Base-by-base conservation (phyloP, 192 early-diverging fungal genomes). In the Linnemannia hyalina region DNA sequence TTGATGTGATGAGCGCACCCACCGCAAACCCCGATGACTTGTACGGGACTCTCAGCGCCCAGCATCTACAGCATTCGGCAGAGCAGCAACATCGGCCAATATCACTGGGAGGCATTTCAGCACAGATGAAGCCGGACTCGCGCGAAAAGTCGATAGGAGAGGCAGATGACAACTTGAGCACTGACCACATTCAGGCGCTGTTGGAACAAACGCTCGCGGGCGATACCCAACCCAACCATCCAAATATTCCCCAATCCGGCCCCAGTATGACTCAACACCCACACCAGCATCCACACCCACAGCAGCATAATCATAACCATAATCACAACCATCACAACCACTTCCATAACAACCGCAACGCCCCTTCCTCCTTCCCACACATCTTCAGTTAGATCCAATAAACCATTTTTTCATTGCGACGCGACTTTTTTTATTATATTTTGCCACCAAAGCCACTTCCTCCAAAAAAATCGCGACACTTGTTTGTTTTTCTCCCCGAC, bases 191-290 rank as follows among this genome's bases (percentile, higher is more conserved):
- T 44, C 81, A 77, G 44, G 76, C 63, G 29, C 38, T 82, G 15
- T 57, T 82, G 63, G 76, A 74, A 29, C 81, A 82, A 63, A 74
- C 81, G 23, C 41, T 77, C 29, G 80, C 74, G 4, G 71, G 65
- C 15, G 76, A 77, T 77, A 77, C 81, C 81, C 76, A 32, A 8
- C 54, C 68, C 36, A 57, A 68, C 40, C 60, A 35, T 69, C 29
- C 35, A 52, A 52, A 74, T 69, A 41, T 40, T 41, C 8, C 7
- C 40, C 74, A 75, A 7, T 46, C 40, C 38, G 44, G 46, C 41
- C 23, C 26, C 23, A 46, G 26, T 16, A 46, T 73, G 11, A 26
- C 41, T 15, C 42, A 44, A 13, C 71, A 73, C 71, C n/a, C n/a
- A n/a, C n/a, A n/a, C 26, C 75, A 76, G n/a, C 75, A 46, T 13